A percentile compares a stretch with the other conserved stretches of the same genome.
These are phyloP conservation scores for Sporisorium graminicola DNA, from an alignment of 1,284 basidiomycete genomes.

Conservation along the genomic window DNA sequence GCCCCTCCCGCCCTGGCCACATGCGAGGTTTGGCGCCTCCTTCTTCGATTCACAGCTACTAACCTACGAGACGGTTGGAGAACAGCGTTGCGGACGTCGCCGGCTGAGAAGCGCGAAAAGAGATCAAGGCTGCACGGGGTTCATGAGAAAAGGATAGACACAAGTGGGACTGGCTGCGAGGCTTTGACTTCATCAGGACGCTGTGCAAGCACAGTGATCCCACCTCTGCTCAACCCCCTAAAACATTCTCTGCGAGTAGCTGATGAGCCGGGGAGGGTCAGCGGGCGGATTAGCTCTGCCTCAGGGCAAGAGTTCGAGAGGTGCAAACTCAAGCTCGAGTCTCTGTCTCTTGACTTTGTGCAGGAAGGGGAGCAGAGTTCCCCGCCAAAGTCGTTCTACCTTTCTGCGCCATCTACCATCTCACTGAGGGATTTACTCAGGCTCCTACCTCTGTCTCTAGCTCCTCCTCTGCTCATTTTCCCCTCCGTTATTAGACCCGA, in stretches of 20 bases:
- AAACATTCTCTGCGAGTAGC: background rate
- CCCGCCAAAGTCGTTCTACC: too few relatives aligned
- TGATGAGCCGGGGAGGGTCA: background rate
- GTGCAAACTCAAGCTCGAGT: conserved; percentile 3
- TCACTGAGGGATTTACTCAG: background rate
- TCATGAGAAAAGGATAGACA: background rate
- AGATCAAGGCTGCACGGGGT: background rate
- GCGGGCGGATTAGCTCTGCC: background rate
- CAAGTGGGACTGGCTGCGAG: conserved; percentile 1
- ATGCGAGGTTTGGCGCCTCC: background rate
- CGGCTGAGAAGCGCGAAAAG: background rate
- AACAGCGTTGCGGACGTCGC: background rate
- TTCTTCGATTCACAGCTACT: background rate
- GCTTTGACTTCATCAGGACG: background rate
- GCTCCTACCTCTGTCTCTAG: background rate
- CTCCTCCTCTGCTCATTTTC: background rate
- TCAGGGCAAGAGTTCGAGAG: background rate
- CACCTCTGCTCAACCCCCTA: background rate
- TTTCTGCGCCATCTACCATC: background rate
- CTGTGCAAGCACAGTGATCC: background rate
- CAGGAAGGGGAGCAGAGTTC: background rate
- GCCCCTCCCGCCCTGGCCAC: background rate
- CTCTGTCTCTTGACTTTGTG: conserved; percentile 3
- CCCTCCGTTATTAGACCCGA: background rate
- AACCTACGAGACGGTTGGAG: background rate